Evolutionary conservation across 805 yeast genomes (phyloP), one percentile per base, ranked within the genome.

Genomic region (Soucietia sequanensis): DNA sequence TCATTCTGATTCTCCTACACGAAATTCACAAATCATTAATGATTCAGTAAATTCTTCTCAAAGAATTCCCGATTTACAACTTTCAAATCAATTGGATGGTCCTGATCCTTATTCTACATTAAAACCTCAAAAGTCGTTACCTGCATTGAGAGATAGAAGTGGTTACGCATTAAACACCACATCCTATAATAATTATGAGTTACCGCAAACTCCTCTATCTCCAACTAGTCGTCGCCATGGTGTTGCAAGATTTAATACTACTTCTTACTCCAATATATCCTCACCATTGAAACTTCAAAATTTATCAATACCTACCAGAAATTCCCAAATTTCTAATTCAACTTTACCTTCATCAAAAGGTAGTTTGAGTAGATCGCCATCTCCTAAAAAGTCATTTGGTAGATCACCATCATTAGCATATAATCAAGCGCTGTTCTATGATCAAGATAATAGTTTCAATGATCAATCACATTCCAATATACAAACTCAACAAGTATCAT

Each of bases 331-430:
- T 13, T 17, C 16, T 12, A 27, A 27, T 27, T 9, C n/a, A 14
- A 15, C n/a, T 12, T 27, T 14, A 12, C n/a, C 18, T 15, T 12
- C 18, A 27, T 28, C 22, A n/a, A 35, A 47, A 10, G 31, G 44
- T 27, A 48, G n/a, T 14, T 21, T 23, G 8, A 19, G 57, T 35
- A 32, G 58, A 17, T 58, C 65, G 0, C 60, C 64, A 0, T 58
- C 66, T 10, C 64, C 68, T 1, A 47, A 44, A 27, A 58, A 54
- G 37, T 7, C 27, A 4, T 48, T 43, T 27, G 49, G 50, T 3
- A 35, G 54, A 17, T 49, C 61, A 6, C 59, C 63, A 2, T 47
- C 61, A 6, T 37, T 52, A 14, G 33, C 43, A 26, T 47, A 46
- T 25, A 43, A 38, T 8, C 24, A 33, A 18, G 8, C 23, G 6